phyloP scores from a whole-genome alignment of 345 rosid species.

The Populus simonii region DNA sequence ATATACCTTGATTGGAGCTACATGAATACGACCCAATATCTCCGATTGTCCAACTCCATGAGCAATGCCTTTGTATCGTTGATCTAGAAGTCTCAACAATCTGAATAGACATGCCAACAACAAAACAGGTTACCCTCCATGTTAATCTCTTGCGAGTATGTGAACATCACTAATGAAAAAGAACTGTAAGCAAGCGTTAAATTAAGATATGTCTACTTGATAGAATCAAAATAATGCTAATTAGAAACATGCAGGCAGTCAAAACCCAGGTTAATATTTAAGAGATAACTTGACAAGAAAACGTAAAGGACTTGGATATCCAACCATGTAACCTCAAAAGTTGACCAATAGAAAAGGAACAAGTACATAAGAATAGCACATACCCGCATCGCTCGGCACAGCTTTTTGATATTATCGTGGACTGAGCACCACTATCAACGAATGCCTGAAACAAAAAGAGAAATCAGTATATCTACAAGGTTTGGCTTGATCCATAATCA shows the following conservation, averaged over 20 bases:
- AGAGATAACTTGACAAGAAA: not conserved
- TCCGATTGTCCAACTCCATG: slow-evolving; percentile 99
- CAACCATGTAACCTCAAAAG: not conserved
- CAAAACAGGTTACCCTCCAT: not conserved
- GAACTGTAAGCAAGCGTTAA: not conserved
- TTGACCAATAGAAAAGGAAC: not conserved
- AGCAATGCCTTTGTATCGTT: slow-evolving; percentile 90
- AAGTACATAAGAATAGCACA: slow-evolving; percentile 13
- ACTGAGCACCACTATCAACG: slow-evolving; percentile 98
- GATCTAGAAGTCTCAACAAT: slow-evolving; percentile 87
- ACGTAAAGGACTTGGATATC: not conserved
- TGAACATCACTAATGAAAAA: not conserved
- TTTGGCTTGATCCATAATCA: not conserved
- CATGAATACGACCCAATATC: slow-evolving; percentile 95
- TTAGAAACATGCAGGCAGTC: not conserved
- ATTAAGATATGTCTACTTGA: not conserved
- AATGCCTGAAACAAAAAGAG: slow-evolving; percentile 64
- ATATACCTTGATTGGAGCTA: slow-evolving; percentile 88
- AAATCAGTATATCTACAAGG: not conserved
- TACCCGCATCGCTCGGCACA: slow-evolving; percentile 98
- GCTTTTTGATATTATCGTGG: slow-evolving; percentile 94
- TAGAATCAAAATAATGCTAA: not conserved
- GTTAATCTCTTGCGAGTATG: not conserved
- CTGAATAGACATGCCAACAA: slow-evolving; percentile 36
- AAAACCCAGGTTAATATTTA: not conserved